Evolutionary conservation across 2,329 filamentous ascomycete species (phyloP).

Genomic region (Aspergillus ochraceoroseus): DNA sequence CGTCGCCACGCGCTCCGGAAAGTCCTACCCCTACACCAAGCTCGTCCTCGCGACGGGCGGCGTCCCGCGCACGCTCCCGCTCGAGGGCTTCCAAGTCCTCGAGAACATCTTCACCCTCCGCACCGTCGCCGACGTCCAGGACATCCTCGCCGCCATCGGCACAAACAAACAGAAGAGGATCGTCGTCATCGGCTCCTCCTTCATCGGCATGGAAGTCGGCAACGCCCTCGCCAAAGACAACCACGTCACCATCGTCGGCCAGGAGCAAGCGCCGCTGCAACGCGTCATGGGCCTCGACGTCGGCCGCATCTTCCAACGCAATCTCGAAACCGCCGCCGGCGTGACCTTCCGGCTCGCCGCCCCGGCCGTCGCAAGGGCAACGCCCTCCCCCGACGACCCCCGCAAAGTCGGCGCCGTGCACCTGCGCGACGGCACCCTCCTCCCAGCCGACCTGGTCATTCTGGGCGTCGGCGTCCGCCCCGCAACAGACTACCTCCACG

Average conservation of each 20-base stretch:
- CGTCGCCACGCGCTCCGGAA: constrained; percentile 69
- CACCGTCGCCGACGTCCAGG: constrained; percentile 68
- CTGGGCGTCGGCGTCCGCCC: constrained; percentile 85
- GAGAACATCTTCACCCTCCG: constrained; percentile 83
- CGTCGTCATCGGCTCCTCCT: constrained; percentile 84
- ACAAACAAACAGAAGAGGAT: constrained; percentile 81
- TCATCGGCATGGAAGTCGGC: constrained; percentile 97
- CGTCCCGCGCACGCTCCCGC: constrained; percentile 65
- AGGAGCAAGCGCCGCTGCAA: constrained; percentile 80
- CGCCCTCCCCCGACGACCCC: constrained; percentile 61
- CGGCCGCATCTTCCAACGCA: constrained; percentile 71
- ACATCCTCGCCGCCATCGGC: constrained; percentile 73
- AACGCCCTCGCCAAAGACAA: constrained; percentile 76
- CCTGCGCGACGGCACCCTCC: constrained; percentile 77
- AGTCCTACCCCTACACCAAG: constrained; percentile 73
- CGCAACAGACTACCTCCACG: constrained; percentile 73
- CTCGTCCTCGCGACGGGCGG: constrained; percentile 88
- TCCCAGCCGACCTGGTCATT: constrained; percentile 85
- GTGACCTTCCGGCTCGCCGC: constrained; percentile 83
- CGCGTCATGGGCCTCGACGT: constrained; percentile 77
- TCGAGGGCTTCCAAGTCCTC: constrained; percentile 80
- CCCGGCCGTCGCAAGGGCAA: constrained; percentile 76
- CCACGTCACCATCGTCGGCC: constrained; percentile 78
- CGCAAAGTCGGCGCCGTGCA: constrained; percentile 72
- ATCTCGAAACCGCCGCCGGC: constrained; percentile 77